Conservation (phyloP, 225 moss, liverwort and hornwort genomes). For the Physcomitrium patens region DNA sequence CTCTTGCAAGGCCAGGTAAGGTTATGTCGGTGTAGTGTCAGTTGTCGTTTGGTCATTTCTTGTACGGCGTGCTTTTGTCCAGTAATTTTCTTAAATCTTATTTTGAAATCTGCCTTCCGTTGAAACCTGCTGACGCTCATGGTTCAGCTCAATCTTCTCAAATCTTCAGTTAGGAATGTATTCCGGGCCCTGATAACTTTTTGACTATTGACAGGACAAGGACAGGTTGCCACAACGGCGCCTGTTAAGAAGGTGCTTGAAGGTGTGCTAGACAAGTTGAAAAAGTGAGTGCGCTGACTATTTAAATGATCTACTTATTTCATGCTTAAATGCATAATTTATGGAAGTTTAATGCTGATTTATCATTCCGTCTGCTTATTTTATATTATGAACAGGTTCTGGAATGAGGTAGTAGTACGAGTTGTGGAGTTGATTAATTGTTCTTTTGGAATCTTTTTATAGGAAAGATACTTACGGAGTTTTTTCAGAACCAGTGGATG, state of each 20-base stretch:
- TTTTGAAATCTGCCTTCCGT: neutral
- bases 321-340: neutral
- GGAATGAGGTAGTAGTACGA: neutral
- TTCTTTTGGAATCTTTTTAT: conserved; percentile 4
- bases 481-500: conserved; percentile 79
- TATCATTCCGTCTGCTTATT: neutral
- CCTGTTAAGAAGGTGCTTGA: conserved; percentile 59
- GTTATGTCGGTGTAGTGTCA: conserved; percentile 1
- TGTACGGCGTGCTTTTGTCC: neutral
- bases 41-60: no score
- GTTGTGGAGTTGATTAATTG: neutral
- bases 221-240: conserved; percentile 23
- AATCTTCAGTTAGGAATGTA: neutral
- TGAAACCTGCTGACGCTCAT: neutral
- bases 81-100: neutral
- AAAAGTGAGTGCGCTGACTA: conserved; percentile 53
- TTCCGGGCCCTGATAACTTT: neutral
- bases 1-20: conserved; percentile 25
- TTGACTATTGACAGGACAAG: conserved; percentile 20
- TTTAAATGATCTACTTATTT: neutral
- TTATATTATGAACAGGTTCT: neutral
- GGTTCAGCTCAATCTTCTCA: neutral
- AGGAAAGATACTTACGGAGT: conserved; percentile 88
- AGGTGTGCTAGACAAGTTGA: conserved; percentile 78
- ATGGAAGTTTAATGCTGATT: neutral